Percentiles rank a stretch among this genome's conserved stretches.
These are phyloP conservation scores for Populus nigra DNA, from an alignment of 345 rosid species.

Conservation along the genomic window DNA sequence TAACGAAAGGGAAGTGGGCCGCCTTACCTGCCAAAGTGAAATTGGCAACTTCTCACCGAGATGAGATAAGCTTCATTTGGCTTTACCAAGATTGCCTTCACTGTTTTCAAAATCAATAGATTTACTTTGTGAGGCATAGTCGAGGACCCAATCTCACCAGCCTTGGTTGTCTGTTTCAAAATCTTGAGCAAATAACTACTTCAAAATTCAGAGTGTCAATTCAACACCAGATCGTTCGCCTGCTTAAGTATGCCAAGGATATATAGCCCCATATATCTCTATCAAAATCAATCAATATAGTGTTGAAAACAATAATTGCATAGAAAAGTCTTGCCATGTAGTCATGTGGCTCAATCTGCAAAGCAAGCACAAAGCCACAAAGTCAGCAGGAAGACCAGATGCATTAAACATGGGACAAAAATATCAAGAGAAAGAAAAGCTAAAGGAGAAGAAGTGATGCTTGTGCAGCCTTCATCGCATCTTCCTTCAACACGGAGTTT, in stretches of 20 bases:
- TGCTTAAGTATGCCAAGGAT: slow-evolving; percentile 80
- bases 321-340: slow-evolving; percentile 73
- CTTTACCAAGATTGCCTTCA: slow-evolving; percentile 93
- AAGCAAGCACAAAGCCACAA: slow-evolving; percentile 6
- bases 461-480: neutral
- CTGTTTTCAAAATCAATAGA: slow-evolving; percentile 93
- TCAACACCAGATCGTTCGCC: slow-evolving; percentile 35
- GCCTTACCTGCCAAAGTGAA: slow-evolving; percentile 88
- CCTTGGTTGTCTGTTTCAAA: slow-evolving; percentile 70
- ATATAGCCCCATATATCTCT: slow-evolving; percentile 93
- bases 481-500: neutral
- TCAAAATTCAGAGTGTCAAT: neutral
- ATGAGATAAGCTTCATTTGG: slow-evolving; percentile 66
- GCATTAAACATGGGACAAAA: neutral
- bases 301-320: slow-evolving; percentile 55
- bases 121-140: slow-evolving; percentile 99
- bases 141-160: slow-evolving; percentile 90
- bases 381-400: neutral
- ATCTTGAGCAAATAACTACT: neutral
- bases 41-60: slow-evolving; percentile 79
- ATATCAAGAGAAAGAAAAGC: neutral
- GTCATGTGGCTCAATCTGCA: slow-evolving; percentile 86
- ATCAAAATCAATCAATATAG: slow-evolving; percentile 66
- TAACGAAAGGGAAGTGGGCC: neutral
- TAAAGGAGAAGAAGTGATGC: neutral